Evolutionary conservation across 352 stramenopile genomes (phyloP).

Genomic region (Blastocystis hominis): DNA sequence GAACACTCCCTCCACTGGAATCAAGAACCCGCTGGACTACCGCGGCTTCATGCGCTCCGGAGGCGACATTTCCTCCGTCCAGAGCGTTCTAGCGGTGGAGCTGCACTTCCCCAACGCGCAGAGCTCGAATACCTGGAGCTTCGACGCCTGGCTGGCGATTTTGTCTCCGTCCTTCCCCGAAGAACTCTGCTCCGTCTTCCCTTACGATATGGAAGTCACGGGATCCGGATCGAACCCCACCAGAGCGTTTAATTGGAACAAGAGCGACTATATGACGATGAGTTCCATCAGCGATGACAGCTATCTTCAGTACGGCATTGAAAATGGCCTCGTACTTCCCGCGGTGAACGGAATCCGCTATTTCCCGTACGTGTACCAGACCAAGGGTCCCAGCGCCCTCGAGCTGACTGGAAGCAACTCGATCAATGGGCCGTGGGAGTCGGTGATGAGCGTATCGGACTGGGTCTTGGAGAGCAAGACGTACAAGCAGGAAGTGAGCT

Average conservation of each 20-base stretch:
- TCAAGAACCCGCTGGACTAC: background rate
- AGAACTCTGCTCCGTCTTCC: background rate
- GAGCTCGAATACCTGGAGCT: background rate
- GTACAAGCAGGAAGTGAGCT: background rate
- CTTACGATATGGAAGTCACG: background rate
- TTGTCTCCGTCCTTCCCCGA: background rate
- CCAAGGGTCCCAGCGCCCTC: background rate
- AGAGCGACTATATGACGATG: background rate
- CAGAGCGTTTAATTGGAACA: background rate
- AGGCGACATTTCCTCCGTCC: background rate
- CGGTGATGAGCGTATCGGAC: background rate
- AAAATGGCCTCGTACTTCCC: background rate
- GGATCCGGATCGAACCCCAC: background rate
- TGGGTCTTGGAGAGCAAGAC: background rate
- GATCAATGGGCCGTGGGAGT: background rate
- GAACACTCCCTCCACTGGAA: background rate
- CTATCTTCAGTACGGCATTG: background rate
- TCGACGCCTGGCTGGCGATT: conserved; percentile 11
- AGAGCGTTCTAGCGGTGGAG: background rate
- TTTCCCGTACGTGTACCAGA: background rate
- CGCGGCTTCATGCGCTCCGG: background rate
- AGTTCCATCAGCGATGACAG: background rate
- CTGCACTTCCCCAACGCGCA: background rate
- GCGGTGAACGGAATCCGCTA: conserved; percentile 8
- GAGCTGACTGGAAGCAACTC: background rate